Conservation (phyloP, 2,329 filamentous ascomycete species). For the Paecilomyces dactylethromorphus region DNA sequence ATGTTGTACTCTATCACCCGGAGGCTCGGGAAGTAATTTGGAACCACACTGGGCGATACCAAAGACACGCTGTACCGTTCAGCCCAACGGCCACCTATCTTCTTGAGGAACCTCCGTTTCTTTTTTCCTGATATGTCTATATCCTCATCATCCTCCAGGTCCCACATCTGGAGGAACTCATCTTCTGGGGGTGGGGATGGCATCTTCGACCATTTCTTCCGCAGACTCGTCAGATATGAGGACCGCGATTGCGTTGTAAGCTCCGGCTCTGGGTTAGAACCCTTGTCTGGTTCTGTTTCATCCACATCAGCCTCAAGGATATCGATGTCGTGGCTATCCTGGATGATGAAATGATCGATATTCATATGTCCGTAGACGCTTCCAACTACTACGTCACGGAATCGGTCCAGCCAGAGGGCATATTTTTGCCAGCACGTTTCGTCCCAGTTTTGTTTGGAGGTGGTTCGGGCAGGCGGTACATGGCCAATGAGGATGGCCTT, state of each 20-base stretch:
- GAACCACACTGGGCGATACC: constrained; percentile 80
- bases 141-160: constrained; percentile 15
- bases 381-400: constrained; percentile 78
- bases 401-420: constrained; percentile 81
- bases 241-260: constrained; percentile 61
- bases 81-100: constrained; percentile 72
- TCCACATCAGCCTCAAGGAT: constrained; percentile 38
- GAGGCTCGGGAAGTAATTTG: constrained; percentile 84
- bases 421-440: constrained; percentile 99
- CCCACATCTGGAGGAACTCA: constrained; percentile 7
- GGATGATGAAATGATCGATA: constrained; percentile 91
- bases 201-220: constrained; percentile 69
- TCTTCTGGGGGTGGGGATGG: constrained; percentile 46
- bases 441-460: constrained; percentile 83
- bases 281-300: constrained; percentile 10
- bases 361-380: constrained; percentile 95
- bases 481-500: constrained; percentile 94
- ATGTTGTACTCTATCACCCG: constrained; percentile 95
- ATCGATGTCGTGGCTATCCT: constrained; percentile 73
- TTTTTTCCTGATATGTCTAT: constrained; percentile 20
- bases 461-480: constrained; percentile 81
- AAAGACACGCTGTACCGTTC: constrained; percentile 79
- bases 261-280: constrained; percentile 32
- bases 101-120: constrained; percentile 51
- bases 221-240: constrained; percentile 72